Evolutionary conservation across 257 asterid genomes (phyloP).

Genomic region (Solanum chilense): DNA sequence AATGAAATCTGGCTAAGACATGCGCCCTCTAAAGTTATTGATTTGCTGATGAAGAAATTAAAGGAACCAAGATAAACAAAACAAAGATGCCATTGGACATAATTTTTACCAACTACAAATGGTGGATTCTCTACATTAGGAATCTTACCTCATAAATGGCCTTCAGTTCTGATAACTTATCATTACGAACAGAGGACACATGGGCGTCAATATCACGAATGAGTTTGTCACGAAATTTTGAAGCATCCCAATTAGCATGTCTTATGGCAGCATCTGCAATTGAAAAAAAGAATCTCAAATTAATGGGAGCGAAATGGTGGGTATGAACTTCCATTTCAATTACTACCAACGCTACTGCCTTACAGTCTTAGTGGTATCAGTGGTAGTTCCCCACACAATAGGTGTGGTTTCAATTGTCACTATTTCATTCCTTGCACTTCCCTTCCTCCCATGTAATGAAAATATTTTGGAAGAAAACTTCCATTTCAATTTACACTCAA

Average conservation of each 20-base stretch:
- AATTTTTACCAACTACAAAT: neutral
- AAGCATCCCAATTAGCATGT: slow-evolving; percentile 47
- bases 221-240: slow-evolving; percentile 49
- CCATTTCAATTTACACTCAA: neutral
- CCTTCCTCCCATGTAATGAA: neutral
- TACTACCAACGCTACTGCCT: neutral
- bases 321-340: neutral
- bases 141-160: slow-evolving; percentile 32
- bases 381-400: neutral
- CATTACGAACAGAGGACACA: slow-evolving; percentile 27
- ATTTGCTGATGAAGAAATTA: neutral
- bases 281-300: neutral
- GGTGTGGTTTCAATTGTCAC: neutral
- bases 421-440: neutral
- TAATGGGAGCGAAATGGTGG: neutral
- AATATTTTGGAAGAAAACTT: neutral
- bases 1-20: neutral
- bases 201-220: slow-evolving; percentile 44
- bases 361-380: neutral
- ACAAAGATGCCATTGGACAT: neutral
- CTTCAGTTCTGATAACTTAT: slow-evolving; percentile 33
- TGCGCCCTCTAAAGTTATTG: neutral
- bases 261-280: slow-evolving; percentile 45
- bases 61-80: neutral
- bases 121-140: neutral